Base-by-base conservation (phyloP, 768 basidiomycete genomes). In the Boletus subcaerulescens region DNA sequence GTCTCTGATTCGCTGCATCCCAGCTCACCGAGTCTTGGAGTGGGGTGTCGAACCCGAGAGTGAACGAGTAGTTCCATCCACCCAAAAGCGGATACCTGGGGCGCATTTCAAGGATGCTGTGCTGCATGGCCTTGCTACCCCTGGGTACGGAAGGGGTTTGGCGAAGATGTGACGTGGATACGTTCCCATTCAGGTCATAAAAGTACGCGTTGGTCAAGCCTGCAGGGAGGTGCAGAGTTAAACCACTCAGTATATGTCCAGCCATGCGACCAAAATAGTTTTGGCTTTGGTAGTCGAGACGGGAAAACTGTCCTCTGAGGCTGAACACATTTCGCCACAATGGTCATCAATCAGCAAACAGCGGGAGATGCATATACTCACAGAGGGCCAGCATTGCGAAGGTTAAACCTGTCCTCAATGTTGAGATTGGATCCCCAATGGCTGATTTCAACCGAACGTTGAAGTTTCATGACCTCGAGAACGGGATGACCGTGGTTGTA, bases 391-490 rank as follows among this genome's bases (percentile, higher is more conserved):
- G 86, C 88, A 66, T 99, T 99, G 69, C 82, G 80, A n/a, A 99
- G 74, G 53, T 80, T 68, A 56, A 97, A 83, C 33, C 90, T 82
- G 72, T 99, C 94, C 69, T 98, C 84, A 31, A 95, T 87, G 65
- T 98, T 97, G 36, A 99, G 69, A 70, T 97, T 97, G 40, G 85
- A 84, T 33, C 96, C 95, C 97, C 96, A 98, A 67, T 98, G 96
- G 60, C 93, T 96, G 59, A 99, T 85, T 73, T 99, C 96, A 2
- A 87, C 93, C 0, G 79, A 64, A 46, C 97, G 85, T 56, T 82
- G 79, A 32, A 97, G 80, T 41, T 77, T 84, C 32, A 76, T 78
- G 48, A 98, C 75, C 59, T 92, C 85, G 22, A 94, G 67, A 41
- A 97, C 82, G 0, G 96, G 92, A 55, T 85, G 77, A n/a, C 87